Evolutionary conservation across 1,284 basidiomycete genomes (phyloP), one percentile per base, ranked within the genome.

Genomic region (Cutaneotrichosporon daszewskae): DNA sequence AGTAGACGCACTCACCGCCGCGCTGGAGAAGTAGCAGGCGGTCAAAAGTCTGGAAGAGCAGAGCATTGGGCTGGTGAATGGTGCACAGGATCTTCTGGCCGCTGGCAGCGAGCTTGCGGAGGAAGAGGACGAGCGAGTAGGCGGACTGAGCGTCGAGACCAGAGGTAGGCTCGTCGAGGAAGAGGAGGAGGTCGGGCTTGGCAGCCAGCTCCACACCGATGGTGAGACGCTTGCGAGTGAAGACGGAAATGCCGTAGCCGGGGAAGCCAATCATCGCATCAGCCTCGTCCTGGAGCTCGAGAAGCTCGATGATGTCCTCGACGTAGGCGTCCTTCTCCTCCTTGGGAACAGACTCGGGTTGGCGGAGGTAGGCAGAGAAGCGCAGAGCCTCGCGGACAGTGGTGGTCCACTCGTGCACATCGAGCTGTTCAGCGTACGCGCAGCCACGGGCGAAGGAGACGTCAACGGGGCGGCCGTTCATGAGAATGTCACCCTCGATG

Each of bases 351-450:
- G 66, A 47, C 46, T 72, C 67, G 4, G 76, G 73, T 59, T 80
- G 79, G 37, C 79, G 75, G 9, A 81, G 72, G 60, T 79, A 75
- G 5, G 79, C 79, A 2, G 76, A 78, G 67, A 78, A 78, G 34
- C 75, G 71, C 34, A 80, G 68, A 0, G 78, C 77, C 55, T 80
- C 78, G 37, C 79, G 74, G 17, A 79, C 76, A 20, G 77, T 79
- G 5, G 87, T 80, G 11, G 85, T 88, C 50, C 80, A 83, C 68
- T 89, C 86, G 65, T 92, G 89, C 2, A 85, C 82, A 59, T 92
- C 88, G 79, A 62, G 57, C 45, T 51, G 51, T 35, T 57, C 53
- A 26, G 84, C 85, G 50, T 75, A 78, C 8, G 74, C 78, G 31
- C 76, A 78, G 32, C 75, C 74, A 44, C 78, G 72, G 26, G 62